Base-by-base conservation (phyloP, 2,329 filamentous ascomycete species). In the Fusarium sp. region DNA sequence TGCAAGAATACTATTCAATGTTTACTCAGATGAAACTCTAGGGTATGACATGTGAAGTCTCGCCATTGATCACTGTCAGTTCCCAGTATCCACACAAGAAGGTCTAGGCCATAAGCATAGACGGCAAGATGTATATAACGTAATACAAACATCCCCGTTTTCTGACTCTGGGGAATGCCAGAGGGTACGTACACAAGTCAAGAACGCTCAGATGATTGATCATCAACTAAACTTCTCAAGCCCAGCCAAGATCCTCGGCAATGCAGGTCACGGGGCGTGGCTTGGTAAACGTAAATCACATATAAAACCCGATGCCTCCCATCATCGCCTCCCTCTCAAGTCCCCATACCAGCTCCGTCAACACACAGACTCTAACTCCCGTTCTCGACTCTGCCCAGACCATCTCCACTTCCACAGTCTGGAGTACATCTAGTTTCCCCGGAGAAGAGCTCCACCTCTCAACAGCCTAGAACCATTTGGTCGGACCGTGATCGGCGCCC, bases 401-500 rank as follows among this genome's bases (percentile, higher is more conserved):
- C 4, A 9, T 4, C 25, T 18, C 42, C 44, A 48, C 52, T 53
- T 31, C 4, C 2, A 11, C 19, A 8, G 23, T 30, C 45, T 48
- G 66, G 66, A 69, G 60, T 62, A 42, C 23, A 8, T 56, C 49
- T 54, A 70, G 39, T 13, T n/a, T 5, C 66, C 66, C 66, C 66
- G 65, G 49, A 52, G 6, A n/a, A 10, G 6, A 23, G 0, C 42
- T 30, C 54, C 61, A 44, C 62, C 42, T 45, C 19, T 19, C 30
- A 4, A 56, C 11, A 13, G 61, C 52, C 62, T 28, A 48, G 3
- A 64, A 31, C 13, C 23, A 48, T 31, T 9, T 28, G 12, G 26
- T 56, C 62, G 63, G 49, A 52, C 62, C 62, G 63, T 25, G 48
- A 69, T 65, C 65, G 66, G 66, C 65, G 60, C 11, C 34, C 37